Base-by-base conservation (phyloP, 2,329 filamentous ascomycete species). In the Tolypocladium album region DNA sequence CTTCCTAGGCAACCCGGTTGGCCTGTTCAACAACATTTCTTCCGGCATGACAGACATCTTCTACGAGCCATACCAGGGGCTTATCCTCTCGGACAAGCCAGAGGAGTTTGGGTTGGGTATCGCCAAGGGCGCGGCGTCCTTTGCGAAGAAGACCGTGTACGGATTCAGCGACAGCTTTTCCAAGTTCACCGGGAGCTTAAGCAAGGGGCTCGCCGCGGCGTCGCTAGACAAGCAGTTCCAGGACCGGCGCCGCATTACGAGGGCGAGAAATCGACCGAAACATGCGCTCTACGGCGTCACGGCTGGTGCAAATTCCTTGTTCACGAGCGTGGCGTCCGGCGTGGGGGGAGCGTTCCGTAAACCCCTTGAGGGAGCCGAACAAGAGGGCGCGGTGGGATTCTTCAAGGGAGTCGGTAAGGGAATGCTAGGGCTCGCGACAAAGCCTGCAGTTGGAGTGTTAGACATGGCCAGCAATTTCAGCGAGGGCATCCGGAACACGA, bases 141-240 rank as follows among this genome's bases (percentile, higher is more conserved):
- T 99, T 70, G 89, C 97, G 66, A 99, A 99, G 81, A 99, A 99
- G 76, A 96, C 92, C 0, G 93, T 99, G 13, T 99, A 96, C 74
- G 95, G 94, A 55, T 90, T 99, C 72, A 95, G 89, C 1, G 95
- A 99, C 78, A 96, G 91, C 69, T 92, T 99, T 77, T 94, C 92
- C 67, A 99, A 99, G 72, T 90, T 97, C 71, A 99, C 95, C 1
- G 95, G 95, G 58, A 96, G 91, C 73, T 89, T 99, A 74, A 95
- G 92, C 66, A 99, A 99, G 76, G 94, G 94, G 61, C 84, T 99
- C 56, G 92, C 94, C 2, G 94, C 92, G 40, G 94, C 94, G 22
- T 97, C 93, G 6, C 83, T 99, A 65, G 94, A 99, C 78, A 97
- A 99, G 74, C 93, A 99, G 71, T 99, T 97, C 78, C 95, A 99